A percentile compares a stretch with the other conserved stretches of the same genome.
phyloP scores from a whole-genome alignment of 768 basidiomycete species.

The Rhodotorula paludigena region DNA sequence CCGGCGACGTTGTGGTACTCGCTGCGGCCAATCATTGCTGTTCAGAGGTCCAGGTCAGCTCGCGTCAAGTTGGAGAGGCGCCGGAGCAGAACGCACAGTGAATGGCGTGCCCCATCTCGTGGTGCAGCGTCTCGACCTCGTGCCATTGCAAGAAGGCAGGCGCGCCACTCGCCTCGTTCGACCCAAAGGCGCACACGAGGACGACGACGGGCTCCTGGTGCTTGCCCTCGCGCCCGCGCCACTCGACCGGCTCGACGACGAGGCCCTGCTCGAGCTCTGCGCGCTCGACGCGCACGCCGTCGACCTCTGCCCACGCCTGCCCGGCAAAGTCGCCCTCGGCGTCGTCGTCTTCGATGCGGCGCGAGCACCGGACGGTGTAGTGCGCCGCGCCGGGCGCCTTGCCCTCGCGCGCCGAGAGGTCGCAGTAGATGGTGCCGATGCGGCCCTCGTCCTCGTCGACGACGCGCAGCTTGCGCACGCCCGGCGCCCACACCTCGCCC shows the following conservation, averaged over 20 bases:
- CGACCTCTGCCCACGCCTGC: constrained; percentile 42
- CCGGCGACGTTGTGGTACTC: constrained; percentile 97
- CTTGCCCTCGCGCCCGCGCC: constrained; percentile 60
- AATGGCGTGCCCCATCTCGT: constrained; percentile 99
- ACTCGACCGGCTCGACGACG: constrained; percentile 52
- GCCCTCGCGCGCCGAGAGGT: constrained; percentile 75
- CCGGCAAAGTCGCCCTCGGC: constrained; percentile 57
- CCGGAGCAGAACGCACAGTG: constrained; percentile 66
- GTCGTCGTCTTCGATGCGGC: constrained; percentile 88
- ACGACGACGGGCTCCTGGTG: constrained; percentile 90
- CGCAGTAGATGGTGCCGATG: constrained; percentile 91
- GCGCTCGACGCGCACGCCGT: constrained; percentile 42
- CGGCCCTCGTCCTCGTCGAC: constrained; percentile 79
- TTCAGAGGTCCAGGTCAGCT: background rate
- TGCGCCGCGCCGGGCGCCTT: constrained; percentile 92
- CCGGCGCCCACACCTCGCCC: constrained; percentile 80
- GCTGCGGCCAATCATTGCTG: constrained; percentile 96
- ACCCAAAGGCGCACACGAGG: constrained; percentile 75
- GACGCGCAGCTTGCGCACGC: constrained; percentile 87
- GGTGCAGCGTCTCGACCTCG: constrained; percentile 88
- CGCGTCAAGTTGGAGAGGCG: background rate
- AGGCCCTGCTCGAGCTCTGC: constrained; percentile 48
- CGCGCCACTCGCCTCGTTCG: constrained; percentile 46
- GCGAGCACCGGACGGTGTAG: constrained; percentile 92
- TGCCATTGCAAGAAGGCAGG: constrained; percentile 80